Conservation (phyloP, 768 basidiomycete genomes). For the Russula vinacea region DNA sequence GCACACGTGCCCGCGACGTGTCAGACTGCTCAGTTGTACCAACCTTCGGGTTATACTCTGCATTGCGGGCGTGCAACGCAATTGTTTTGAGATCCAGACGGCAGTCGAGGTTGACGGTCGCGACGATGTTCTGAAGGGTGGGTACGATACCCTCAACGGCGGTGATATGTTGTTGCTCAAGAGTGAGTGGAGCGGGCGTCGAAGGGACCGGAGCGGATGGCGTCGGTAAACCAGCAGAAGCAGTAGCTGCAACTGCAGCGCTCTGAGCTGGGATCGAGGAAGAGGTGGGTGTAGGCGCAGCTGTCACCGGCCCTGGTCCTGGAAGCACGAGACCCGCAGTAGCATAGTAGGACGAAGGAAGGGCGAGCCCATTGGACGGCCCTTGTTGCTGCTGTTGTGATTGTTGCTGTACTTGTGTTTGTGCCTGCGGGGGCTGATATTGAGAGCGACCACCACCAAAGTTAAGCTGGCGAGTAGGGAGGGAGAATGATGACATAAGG, state of each 20-base stretch:
- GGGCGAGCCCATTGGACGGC: slow-evolving; percentile 48
- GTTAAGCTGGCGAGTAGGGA: slow-evolving; percentile 75
- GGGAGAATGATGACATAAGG: slow-evolving; percentile 54
- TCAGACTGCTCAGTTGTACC: no score
- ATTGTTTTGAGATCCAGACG: no score
- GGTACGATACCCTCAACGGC: no score
- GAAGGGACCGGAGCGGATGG: no score
- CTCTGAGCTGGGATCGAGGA: slow-evolving; percentile 26
- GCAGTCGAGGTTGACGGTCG: no score
- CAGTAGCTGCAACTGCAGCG: slow-evolving; percentile 36
- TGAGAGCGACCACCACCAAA: slow-evolving; percentile 71
- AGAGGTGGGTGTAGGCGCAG: slow-evolving; percentile 38
- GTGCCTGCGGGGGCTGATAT: slow-evolving; percentile 37
- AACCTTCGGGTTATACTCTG: no score
- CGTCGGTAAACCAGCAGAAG: no score
- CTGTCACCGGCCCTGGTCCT: slow-evolving; percentile 53
- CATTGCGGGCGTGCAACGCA: no score
- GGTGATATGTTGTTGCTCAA: no score
- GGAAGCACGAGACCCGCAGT: slow-evolving; percentile 45
- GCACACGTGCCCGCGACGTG: no score
- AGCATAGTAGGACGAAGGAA: slow-evolving; percentile 39
- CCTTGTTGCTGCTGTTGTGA: slow-evolving; percentile 43
- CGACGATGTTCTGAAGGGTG: slow-evolving; percentile 35
- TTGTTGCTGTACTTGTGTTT: slow-evolving; percentile 40
- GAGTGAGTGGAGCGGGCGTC: no score